Conservation (phyloP, 2,329 filamentous ascomycete species). For the Phaeophleospora eucalypticola region DNA sequence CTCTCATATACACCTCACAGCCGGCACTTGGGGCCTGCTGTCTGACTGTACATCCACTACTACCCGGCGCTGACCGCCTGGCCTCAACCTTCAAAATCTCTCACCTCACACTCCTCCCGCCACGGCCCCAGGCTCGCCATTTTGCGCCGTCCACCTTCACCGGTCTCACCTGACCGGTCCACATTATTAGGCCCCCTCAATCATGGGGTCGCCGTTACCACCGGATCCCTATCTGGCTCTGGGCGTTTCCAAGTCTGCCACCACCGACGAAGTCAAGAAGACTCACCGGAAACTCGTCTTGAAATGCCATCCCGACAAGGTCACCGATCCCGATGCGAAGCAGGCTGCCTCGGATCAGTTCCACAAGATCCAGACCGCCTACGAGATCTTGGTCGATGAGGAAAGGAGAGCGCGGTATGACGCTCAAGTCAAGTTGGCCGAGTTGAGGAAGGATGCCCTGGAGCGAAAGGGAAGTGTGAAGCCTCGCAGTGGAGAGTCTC, state of each 20-base stretch:
- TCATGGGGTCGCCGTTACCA: constrained; percentile 35
- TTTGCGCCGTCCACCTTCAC: constrained; percentile 10
- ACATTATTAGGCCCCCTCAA: constrained; percentile 1
- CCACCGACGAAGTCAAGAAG: constrained; percentile 74
- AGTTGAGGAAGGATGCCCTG: constrained; percentile 56
- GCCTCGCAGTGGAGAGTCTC: constrained; percentile 9
- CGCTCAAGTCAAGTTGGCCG: constrained; percentile 63
- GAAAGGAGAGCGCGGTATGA: constrained; percentile 71
- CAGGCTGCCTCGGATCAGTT: constrained; percentile 80
- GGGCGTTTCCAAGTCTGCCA: constrained; percentile 66
- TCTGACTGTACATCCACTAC: background rate
- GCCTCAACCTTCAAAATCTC: background rate
- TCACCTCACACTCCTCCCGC: background rate
- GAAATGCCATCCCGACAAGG: constrained; percentile 67
- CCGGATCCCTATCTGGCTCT: constrained; percentile 83
- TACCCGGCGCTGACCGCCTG: background rate
- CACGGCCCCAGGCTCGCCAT: background rate
- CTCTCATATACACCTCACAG: background rate
- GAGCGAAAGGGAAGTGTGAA: constrained; percentile 32
- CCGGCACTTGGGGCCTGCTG: background rate
- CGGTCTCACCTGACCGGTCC: constrained; percentile 10
- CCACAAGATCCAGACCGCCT: constrained; percentile 86
- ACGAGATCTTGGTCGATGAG: constrained; percentile 82
- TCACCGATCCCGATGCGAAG: constrained; percentile 69
- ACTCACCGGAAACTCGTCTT: constrained; percentile 90